These are phyloP conservation scores for Picea engelmannii DNA, from an alignment of 83 land plant genomes.

Conservation along the genomic window DNA sequence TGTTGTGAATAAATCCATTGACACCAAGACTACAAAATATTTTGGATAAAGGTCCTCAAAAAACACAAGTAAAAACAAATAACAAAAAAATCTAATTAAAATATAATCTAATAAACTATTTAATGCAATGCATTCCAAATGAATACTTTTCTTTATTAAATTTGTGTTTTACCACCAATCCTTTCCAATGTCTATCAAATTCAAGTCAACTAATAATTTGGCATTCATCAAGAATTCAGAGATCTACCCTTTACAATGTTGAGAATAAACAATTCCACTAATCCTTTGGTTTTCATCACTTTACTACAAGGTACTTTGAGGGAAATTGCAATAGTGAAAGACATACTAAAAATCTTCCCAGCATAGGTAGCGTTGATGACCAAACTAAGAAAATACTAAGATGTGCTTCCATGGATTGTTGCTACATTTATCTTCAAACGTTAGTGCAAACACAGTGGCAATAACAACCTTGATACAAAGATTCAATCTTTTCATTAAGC, in stretches of 20 bases:
- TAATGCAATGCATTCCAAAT: neutral
- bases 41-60: conserved; percentile 65
- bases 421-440: conserved; percentile 58
- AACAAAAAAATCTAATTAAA: neutral
- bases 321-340: conserved; percentile 19
- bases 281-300: conserved; percentile 79
- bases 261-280: neutral
- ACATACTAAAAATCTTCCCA: conserved; percentile 63
- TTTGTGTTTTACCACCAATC: conserved; percentile 54
- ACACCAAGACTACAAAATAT: conserved; percentile 70
- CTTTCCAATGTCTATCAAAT: conserved; percentile 84
- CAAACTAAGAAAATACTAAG: conserved; percentile 9
- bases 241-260: too few species aligned
- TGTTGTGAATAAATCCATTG: too few species aligned
- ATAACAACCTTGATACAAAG: conserved; percentile 41
- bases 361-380: conserved; percentile 42
- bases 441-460: conserved; percentile 57
- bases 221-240: too few species aligned
- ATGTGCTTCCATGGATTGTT: conserved; percentile 17
- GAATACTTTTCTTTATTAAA: too few species aligned
- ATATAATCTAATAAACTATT: too few species aligned
- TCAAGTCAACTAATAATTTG: conserved; percentile 24
- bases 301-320: neutral
- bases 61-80: too few species aligned
- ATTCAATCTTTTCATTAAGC: conserved; percentile 31